Base-by-base conservation (phyloP, 2,329 filamentous ascomycete species). In the Aspergillus spinulosporus region DNA sequence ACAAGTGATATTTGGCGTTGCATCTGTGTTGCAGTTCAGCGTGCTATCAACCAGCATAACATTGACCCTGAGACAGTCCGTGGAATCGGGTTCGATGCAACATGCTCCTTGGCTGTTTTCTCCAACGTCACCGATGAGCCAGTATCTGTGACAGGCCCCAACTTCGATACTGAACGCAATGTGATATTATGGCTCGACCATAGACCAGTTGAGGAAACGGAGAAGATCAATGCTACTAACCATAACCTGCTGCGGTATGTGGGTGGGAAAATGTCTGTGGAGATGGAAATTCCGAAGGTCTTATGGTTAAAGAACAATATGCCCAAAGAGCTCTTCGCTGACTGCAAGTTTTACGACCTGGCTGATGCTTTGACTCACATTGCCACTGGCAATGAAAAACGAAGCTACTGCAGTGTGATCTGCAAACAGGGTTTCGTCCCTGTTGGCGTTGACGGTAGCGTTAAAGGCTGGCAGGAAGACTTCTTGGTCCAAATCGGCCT, bases 241-340 rank as follows among this genome's bases (percentile, higher is more conserved):
- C 94, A 99, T 80, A 94, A 95, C 74, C 81, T 99, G 52, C 84
- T 99, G 57, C 89, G 92, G 68, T 99, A 99, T 71, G 94, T 99
- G 14, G 94, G 94, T 65, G 94, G 94, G 61, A 93, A 89, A 72
- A 99, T 99, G 94, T 96, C 91, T 72, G 93, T 97, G 63, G 94
- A 99, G 80, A 99, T 99, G 94, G 94, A 99, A 74, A 95, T 99
- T 54, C 94, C 94, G 62, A 99, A 99, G 78, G 90, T 97, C 1
- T 82, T 97, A 56, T 99, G 94, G 94, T 82, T 99, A 70, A 97
- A 97, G 83, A 96, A 96, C 76, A 85, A 97, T 77, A 97, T 99
- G 94, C 89, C 94, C 2, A 82, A 88, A 54, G 90, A 96, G 67
- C 80, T 94, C 12, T 99, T 97, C 68, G 87, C 88, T 54, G 86